A percentile compares a stretch with the other conserved stretches of the same genome.
Evolutionary conservation across 2,329 filamentous ascomycete genomes (phyloP).

Genomic region (Hirsutella rhossiliensis): DNA sequence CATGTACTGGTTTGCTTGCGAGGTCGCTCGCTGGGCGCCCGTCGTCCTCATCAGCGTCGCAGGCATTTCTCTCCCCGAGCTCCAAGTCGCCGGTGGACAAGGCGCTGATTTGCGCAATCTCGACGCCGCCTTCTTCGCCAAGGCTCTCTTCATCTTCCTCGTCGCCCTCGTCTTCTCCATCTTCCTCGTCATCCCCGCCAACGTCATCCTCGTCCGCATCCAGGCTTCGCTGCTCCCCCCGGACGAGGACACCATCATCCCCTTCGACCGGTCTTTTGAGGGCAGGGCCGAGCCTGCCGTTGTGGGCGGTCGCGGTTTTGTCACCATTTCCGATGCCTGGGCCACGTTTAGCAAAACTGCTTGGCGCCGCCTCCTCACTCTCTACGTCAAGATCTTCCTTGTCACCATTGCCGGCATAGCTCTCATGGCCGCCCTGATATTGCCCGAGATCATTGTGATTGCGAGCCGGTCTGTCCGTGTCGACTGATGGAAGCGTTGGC

Average conservation of each 20-base stretch:
- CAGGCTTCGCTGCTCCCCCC: slow-evolving; percentile 79
- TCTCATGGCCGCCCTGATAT: slow-evolving; percentile 32
- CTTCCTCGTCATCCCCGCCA: slow-evolving; percentile 61
- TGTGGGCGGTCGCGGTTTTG: slow-evolving; percentile 58
- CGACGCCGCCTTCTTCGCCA: slow-evolving; percentile 17
- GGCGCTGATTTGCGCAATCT: slow-evolving; percentile 15
- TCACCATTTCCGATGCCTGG: slow-evolving; percentile 68
- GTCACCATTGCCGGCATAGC: slow-evolving; percentile 37
- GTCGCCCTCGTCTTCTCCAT: slow-evolving; percentile 39
- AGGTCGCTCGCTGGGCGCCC: slow-evolving; percentile 36
- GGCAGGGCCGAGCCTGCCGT: slow-evolving; percentile 65
- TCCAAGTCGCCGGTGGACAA: slow-evolving; percentile 18
- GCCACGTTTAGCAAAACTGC: slow-evolving; percentile 61
- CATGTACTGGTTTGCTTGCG: slow-evolving; percentile 45
- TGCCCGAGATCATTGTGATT: slow-evolving; percentile 38
- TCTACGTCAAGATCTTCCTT: slow-evolving; percentile 60
- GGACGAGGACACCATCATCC: slow-evolving; percentile 71
- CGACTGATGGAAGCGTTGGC: neutral
- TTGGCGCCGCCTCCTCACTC: slow-evolving; percentile 60
- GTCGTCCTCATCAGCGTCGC: slow-evolving; percentile 28
- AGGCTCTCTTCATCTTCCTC: slow-evolving; percentile 32
- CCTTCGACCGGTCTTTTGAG: slow-evolving; percentile 79
- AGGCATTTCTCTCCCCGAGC: slow-evolving; percentile 26
- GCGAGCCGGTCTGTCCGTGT: slow-evolving; percentile 6
- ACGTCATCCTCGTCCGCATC: slow-evolving; percentile 67